Conservation (phyloP, 768 basidiomycete genomes). For the Tremella fuciformis region DNA sequence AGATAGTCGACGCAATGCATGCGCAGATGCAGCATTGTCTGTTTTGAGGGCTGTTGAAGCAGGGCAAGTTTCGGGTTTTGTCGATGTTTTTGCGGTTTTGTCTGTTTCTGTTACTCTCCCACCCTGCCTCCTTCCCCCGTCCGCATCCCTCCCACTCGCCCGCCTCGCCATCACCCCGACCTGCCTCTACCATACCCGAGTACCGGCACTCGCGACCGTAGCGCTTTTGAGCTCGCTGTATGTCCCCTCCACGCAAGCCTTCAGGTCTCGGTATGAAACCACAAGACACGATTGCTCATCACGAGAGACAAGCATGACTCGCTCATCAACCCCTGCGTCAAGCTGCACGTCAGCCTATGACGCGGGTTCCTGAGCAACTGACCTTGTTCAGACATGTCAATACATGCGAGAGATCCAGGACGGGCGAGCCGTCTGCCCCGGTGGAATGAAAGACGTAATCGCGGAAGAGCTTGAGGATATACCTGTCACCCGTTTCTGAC, state of each 20-base stretch:
- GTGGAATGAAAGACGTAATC: slow-evolving; percentile 98
- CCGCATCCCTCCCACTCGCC: background rate
- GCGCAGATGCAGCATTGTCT: slow-evolving; percentile 3
- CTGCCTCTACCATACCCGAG: background rate
- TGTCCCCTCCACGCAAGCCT: slow-evolving; percentile 74
- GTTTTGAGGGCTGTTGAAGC: background rate
- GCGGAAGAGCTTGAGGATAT: slow-evolving; percentile 95
- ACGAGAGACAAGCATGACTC: slow-evolving; percentile 86
- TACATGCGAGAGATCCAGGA: slow-evolving; percentile 87
- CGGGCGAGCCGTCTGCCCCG: slow-evolving; percentile 81
- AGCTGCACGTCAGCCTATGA: slow-evolving; percentile 57
- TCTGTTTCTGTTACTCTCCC: slow-evolving; percentile 2
- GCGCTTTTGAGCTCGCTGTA: slow-evolving; percentile 55
- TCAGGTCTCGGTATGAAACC: slow-evolving; percentile 88
- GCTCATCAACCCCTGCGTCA: slow-evolving; percentile 89
- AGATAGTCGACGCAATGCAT: too few species aligned
- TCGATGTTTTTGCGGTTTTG: slow-evolving; percentile 8
- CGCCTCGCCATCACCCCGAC: background rate
- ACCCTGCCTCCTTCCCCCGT: background rate
- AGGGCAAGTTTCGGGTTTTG: background rate
- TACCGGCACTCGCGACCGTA: background rate
- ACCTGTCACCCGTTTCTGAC: slow-evolving; percentile 95
- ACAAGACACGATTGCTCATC: slow-evolving; percentile 96
- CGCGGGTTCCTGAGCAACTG: slow-evolving; percentile 23
- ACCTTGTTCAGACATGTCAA: slow-evolving; percentile 92